Evolutionary conservation across 495 filamentous ascomycete species (phyloP).

Genomic region (Collariella sp.): DNA sequence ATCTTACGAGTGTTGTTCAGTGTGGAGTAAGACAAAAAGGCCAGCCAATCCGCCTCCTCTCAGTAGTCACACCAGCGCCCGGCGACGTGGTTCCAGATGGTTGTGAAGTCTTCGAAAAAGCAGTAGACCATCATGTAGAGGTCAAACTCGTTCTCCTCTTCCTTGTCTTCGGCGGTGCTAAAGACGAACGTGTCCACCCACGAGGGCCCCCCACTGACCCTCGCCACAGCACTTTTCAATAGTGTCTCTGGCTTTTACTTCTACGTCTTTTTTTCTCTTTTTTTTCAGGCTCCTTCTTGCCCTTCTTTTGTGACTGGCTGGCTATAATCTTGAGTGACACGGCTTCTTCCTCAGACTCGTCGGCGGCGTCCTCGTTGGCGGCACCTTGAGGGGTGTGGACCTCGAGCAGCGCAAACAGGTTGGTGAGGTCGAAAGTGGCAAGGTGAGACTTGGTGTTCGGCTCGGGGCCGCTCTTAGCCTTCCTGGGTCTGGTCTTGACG

Average conservation of each 20-base stretch:
- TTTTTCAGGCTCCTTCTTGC: slow-evolving; percentile 19
- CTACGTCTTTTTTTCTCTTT: slow-evolving; percentile 15
- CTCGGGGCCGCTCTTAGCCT: background rate
- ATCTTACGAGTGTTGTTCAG: background rate
- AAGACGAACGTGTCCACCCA: slow-evolving; percentile 20
- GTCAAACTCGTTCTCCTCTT: slow-evolving; percentile 25
- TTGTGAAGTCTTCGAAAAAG: slow-evolving; percentile 30
- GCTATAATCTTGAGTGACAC: background rate
- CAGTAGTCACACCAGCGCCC: slow-evolving; percentile 28
- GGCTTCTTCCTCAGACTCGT: slow-evolving; percentile 3
- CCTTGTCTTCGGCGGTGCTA: slow-evolving; percentile 5
- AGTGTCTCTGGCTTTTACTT: slow-evolving; percentile 9
- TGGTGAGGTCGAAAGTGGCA: slow-evolving; percentile 17
- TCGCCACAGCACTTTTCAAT: background rate
- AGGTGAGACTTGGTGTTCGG: background rate
- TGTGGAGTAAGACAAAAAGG: slow-evolving; percentile 5
- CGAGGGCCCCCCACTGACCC: background rate
- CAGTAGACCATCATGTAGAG: slow-evolving; percentile 29
- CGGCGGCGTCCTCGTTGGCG: slow-evolving; percentile 1
- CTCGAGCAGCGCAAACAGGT: slow-evolving; percentile 24
- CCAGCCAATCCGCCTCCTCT: slow-evolving; percentile 22
- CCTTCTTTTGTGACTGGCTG: slow-evolving; percentile 7
- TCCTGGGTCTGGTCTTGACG: background rate
- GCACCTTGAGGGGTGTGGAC: slow-evolving; percentile 8
- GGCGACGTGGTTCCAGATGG: slow-evolving; percentile 21